Percentiles rank a stretch among this genome's conserved stretches.
phyloP scores from a whole-genome alignment of 2,329 filamentous ascomycete species.

The Diaporthe ilicicola region DNA sequence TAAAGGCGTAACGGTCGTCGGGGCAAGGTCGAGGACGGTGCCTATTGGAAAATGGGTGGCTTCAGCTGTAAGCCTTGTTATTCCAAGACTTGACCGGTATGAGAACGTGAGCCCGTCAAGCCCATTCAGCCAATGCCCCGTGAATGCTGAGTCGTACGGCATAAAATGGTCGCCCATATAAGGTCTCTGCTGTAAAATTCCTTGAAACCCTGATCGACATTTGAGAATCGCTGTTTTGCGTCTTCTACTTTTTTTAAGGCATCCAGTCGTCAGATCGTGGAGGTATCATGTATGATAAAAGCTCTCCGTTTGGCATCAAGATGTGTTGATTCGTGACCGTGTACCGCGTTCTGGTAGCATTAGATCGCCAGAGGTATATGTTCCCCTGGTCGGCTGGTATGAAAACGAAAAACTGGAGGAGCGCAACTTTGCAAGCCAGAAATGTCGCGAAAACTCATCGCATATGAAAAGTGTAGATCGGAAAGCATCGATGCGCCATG shows the following conservation, averaged over 20 bases:
- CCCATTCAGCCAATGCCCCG: slow-evolving; percentile 33
- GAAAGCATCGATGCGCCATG: slow-evolving; percentile 28
- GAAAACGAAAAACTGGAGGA: slow-evolving; percentile 22
- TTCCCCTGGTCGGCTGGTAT: slow-evolving; percentile 1
- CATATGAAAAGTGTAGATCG: slow-evolving; percentile 19
- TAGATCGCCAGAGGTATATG: slow-evolving; percentile 21
- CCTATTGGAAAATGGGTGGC: slow-evolving; percentile 28
- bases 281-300: slow-evolving; percentile 18
- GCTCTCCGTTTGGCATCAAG: slow-evolving; percentile 24
- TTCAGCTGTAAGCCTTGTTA: slow-evolving; percentile 28
- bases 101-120: slow-evolving; percentile 34
- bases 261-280: slow-evolving; percentile 33
- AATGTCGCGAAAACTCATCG: slow-evolving; percentile 16
- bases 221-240: slow-evolving; percentile 18
- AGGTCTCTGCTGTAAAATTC: slow-evolving; percentile 31
- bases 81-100: slow-evolving; percentile 17
- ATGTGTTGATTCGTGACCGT: slow-evolving; percentile 26
- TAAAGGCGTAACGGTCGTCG: slow-evolving; percentile 35
- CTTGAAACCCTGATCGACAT: slow-evolving; percentile 29
- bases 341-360: slow-evolving; percentile 29
- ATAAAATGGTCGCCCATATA: slow-evolving; percentile 35
- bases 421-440: slow-evolving; percentile 11
- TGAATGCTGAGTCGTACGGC: slow-evolving; percentile 34
- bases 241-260: slow-evolving; percentile 18
- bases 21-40: slow-evolving; percentile 30